Evolutionary conservation across 208 protist genomes (phyloP), one percentile per base, ranked within the genome.

Genomic region (Acanthamoeba lenticulata): DNA sequence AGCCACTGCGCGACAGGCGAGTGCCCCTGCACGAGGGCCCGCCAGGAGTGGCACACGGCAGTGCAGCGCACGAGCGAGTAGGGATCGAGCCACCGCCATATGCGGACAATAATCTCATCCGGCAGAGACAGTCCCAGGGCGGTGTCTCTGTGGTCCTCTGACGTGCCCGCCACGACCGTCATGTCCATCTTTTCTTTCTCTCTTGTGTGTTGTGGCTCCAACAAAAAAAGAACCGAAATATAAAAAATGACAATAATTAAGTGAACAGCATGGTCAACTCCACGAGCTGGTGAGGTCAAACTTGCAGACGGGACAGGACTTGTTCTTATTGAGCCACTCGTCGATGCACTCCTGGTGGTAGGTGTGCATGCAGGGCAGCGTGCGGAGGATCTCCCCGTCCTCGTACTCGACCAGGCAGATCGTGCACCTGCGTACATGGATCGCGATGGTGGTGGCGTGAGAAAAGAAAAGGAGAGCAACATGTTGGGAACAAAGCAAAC

Each of bases 261-360:
- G n/a, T n/a, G n/a, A n/a, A n/a, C n/a, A n/a, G n/a, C n/a, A n/a
- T n/a, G n/a, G n/a, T n/a, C n/a, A n/a, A n/a, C n/a, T n/a, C n/a
- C n/a, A n/a, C 34, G 69, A 29, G 34, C 36, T 32, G 47, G 86
- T 92, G 17, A 92, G 9, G 24, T 92, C 86, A 7, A 40, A 72
- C 15, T 92, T 92, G 57, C 86, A 92, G 11, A 92, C 40, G 15
- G 86, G 86, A 36, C 86, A 92, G 21, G 47, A 32, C 36, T 72
- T 92, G 57, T 49, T n/a, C 0, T 27, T 27, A 15, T 3, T 3
- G 19, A 92, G 86, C 86, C 86, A 92, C 40, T 27, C 38, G 38
- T 92, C 86, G 57, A 92, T 92, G 86, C 86, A 92, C 11, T 38
- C 47, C 55, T 74, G 55, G 42, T 92, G 86, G 60, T 92, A 92